Base-by-base conservation (phyloP, 805 yeast genomes). In the Cyberlindnera bimundalis region DNA sequence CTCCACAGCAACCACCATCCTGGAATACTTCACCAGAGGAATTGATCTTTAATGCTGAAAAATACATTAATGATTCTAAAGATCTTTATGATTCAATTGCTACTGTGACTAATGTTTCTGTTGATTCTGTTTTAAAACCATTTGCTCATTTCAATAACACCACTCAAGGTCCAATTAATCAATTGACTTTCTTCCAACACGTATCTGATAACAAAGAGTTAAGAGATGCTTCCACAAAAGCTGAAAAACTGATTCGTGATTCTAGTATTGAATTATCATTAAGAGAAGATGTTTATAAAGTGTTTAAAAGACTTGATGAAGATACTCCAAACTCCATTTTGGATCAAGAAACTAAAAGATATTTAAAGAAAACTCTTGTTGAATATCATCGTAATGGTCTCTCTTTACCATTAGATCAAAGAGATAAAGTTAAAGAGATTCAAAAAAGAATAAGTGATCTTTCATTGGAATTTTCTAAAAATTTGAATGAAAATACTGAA, bases 401-500 rank as follows among this genome's bases (percentile, higher is more conserved):
- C 46, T 81, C 73, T 15, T 65, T 84, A 48, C 68, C 83, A 12
- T 57, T 64, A 41, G 81, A 73, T 16, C 62, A 70, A 23, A 70
- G 89, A 44, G 70, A 76, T 14, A 57, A 75, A 50, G 73, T 84
- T 38, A 78, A 78, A 49, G 73, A 68, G 14, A 62, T 85, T 37
- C 74, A 79, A 51, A 76, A 79, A 53, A 71, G 74, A 53, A 66
- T 85, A 37, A 74, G 84, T n/a, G 68, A 64, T 26, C 64, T 82
- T 45, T 61, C 78, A 3, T 65, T 81, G 27, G 67, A 74, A 49
- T 87, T 75, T 59, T 64, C 76, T 29, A 81, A 79, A 51, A 83
- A 83, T 56, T 65, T 79, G 42, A 87, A 84, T 42, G 91, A 82
- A 60, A 87, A 84, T 55, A 74, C 74, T 14, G 90, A 77, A 25